phyloP scores from a whole-genome alignment of 225 moss, liverwort and hornwort species.

The Thuidium tamariscinum region DNA sequence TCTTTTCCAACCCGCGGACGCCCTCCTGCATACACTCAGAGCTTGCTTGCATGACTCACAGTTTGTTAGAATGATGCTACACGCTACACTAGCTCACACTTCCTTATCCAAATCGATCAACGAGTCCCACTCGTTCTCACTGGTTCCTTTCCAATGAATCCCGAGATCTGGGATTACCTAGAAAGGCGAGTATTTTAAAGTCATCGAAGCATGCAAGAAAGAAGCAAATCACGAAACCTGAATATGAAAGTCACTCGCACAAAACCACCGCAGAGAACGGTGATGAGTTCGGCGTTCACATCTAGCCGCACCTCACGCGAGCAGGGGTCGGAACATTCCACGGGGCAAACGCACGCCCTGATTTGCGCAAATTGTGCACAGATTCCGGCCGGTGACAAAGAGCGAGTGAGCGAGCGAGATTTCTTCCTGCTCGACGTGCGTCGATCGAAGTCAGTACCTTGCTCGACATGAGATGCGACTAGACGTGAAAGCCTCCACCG shows the following conservation, averaged over 20 bases:
- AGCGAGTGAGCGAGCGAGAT: not conserved
- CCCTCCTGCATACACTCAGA: not conserved
- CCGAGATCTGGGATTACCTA: not conserved
- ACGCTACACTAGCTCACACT: not conserved
- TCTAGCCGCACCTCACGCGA: not conserved
- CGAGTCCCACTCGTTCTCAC: not conserved
- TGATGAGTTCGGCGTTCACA: not conserved
- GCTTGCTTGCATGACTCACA: not conserved
- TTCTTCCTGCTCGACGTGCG: not conserved
- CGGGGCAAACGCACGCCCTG: too few relatives aligned
- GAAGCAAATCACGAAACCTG: not conserved
- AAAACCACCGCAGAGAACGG: not conserved
- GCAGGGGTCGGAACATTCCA: not conserved
- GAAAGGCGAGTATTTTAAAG: not conserved
- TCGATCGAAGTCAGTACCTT: not conserved
- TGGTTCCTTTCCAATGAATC: not conserved
- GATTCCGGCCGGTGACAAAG: not conserved
- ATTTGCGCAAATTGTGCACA: not conserved
- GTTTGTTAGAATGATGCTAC: not conserved
- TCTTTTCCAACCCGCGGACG: not conserved
- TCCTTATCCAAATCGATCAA: not conserved
- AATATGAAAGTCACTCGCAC: not conserved
- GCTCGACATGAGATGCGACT: not conserved
- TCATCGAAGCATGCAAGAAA: not conserved
- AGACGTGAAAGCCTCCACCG: not conserved